These are phyloP conservation scores for Moesziomyces sp. DNA, from an alignment of 1,284 basidiomycete genomes.

Conservation along the genomic window DNA sequence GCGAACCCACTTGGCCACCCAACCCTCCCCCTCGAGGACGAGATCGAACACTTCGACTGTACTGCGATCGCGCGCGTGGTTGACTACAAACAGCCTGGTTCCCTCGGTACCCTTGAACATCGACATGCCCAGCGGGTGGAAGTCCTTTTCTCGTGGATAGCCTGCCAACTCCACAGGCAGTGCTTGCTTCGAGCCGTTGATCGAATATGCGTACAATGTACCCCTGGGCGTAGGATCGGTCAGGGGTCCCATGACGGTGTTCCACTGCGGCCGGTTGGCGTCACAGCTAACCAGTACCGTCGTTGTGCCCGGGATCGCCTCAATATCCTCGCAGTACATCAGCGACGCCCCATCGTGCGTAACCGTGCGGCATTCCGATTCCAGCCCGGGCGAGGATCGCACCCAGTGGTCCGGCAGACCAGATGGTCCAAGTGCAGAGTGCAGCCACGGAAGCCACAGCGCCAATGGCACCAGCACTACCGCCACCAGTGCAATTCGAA, in stretches of 20 bases:
- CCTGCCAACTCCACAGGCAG: slow-evolving; percentile 11
- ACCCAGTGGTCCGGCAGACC: slow-evolving; percentile 31
- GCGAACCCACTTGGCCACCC: slow-evolving; percentile 18
- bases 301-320: slow-evolving; percentile 14
- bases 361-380: slow-evolving; percentile 4
- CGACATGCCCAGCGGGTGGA: slow-evolving; percentile 43
- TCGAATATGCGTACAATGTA: slow-evolving; percentile 19
- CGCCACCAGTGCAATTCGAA: slow-evolving; percentile 10
- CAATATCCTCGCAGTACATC: slow-evolving; percentile 41
- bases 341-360: background rate
- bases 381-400: background rate
- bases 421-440: slow-evolving; percentile 16
- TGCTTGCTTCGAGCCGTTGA: background rate
- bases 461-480: slow-evolving; percentile 13
- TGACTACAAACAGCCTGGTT: slow-evolving; percentile 22
- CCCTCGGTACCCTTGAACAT: background rate
- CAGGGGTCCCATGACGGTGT: slow-evolving; percentile 49
- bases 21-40: background rate
- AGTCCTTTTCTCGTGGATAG: slow-evolving; percentile 14
- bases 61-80: slow-evolving; percentile 13
- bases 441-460: slow-evolving; percentile 28
- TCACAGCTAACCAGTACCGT: slow-evolving; percentile 43
- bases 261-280: slow-evolving; percentile 28
- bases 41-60: slow-evolving; percentile 38
- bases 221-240: slow-evolving; percentile 12